Evolutionary conservation across 2,329 filamentous ascomycete species (phyloP), one percentile per base, ranked within the genome.

Genomic region (Niveomyces coronatus): DNA sequence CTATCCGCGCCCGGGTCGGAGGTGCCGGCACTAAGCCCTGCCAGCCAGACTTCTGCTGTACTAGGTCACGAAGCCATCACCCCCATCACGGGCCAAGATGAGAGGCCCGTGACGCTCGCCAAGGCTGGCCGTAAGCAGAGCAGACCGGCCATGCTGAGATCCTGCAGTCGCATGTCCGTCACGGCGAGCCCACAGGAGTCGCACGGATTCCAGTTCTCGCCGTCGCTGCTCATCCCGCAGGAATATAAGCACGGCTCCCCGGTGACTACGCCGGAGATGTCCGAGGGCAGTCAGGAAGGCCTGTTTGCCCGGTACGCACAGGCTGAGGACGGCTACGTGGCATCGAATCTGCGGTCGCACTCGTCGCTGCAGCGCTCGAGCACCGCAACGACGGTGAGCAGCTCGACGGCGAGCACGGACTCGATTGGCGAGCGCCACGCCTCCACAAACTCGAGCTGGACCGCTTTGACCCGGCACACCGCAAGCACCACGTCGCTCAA

Each of bases 211-310:
- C 66, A 62, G 29, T 55, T 79, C 23, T 79, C 76, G 7, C 76
- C 76, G 0, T 72, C 72, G 4, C 61, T 80, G n/a, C 62, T 80
- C 35, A 76, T 80, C 37, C 75, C 76, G 10, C 56, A 62, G 32
- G 76, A 81, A 36, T 76, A 70, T 46, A 66, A 71, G 37, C 64
- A 70, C 44, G 65, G 76, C n/a, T 30, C 37, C 14, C 37, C 18
- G 40, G 37, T 16, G 18, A 26, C n/a, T 41, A 43, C 13, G 28
- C 23, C 23, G 8, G 23, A 24, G 23, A 7, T 24, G 23, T 13
- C 23, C 13, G 23, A 24, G 13, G 23, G 8, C 8, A 24, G 13
- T 24, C 8, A 24, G 23, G 23, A 7, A 8, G 23, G 23, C 13
- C 23, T 13, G 8, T 24, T 24, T 24, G 23, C 13, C 8, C 13